phyloP scores from a whole-genome alignment of 768 basidiomycete genomes.

The Termitomyces sp. region DNA sequence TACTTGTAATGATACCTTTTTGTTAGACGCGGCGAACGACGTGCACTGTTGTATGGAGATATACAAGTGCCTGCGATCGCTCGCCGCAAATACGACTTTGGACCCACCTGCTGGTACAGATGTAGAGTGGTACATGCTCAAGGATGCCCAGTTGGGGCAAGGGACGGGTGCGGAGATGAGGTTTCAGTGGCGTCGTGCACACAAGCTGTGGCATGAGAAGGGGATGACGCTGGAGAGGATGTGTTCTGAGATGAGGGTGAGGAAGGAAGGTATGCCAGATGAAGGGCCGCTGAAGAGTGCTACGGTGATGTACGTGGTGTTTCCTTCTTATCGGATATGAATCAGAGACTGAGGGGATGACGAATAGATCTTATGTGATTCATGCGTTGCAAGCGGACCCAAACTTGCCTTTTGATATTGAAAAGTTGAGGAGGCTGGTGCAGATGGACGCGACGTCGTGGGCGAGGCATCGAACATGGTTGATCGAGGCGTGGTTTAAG shows the following conservation, averaged over 20 bases:
- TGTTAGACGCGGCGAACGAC: constrained; percentile 35
- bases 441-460: constrained; percentile 26
- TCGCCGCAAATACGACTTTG: constrained; percentile 14
- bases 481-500: constrained; percentile 14
- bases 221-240: constrained; percentile 24
- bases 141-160: neutral
- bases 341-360: neutral
- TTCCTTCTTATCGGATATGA: neutral
- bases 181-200: constrained; percentile 27
- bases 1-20: neutral
- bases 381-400: constrained; percentile 24
- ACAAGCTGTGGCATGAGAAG: constrained; percentile 25
- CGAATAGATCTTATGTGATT: constrained; percentile 25
- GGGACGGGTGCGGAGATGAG: constrained; percentile 8
- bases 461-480: constrained; percentile 22
- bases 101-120: neutral
- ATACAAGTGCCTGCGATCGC: constrained; percentile 21
- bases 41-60: constrained; percentile 28
- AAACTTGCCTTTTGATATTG: constrained; percentile 22
- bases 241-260: constrained; percentile 20
- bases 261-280: constrained; percentile 10
- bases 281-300: constrained; percentile 18
- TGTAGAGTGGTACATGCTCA: neutral
- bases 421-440: constrained; percentile 22
- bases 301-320: constrained; percentile 27